These are phyloP conservation scores for Xerocomellus amylosporus DNA, from an alignment of 768 basidiomycete genomes.

Conservation along the genomic window DNA sequence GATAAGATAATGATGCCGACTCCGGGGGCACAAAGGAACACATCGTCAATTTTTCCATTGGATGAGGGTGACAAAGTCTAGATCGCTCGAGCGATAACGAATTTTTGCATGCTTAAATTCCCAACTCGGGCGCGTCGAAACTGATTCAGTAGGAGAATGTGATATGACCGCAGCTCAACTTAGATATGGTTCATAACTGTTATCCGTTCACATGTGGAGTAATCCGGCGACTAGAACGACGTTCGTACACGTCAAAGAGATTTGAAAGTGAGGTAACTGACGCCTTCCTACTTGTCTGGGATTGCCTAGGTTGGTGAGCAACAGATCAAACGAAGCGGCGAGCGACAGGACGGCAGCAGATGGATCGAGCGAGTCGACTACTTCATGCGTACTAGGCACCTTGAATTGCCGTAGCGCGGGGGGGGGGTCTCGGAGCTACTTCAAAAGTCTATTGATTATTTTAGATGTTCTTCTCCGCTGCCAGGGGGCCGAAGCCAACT, in stretches of 20 bases:
- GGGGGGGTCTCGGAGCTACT: too few relatives aligned
- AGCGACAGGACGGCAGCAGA: not conserved
- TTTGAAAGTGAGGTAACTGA: not conserved
- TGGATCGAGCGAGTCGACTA: not conserved
- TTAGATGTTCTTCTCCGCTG: not conserved
- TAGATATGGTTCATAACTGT: not conserved
- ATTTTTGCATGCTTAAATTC: not conserved
- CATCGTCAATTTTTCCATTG: slow-evolving; percentile 18
- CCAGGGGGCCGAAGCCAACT: too few relatives aligned
- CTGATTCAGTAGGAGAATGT: not conserved
- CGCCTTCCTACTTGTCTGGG: not conserved
- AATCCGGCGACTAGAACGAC: not conserved
- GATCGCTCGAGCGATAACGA: not conserved
- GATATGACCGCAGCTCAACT: not conserved
- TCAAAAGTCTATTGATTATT: not conserved
- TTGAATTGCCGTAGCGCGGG: not conserved
- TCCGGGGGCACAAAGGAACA: not conserved
- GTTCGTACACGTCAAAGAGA: not conserved
- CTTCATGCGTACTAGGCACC: not conserved
- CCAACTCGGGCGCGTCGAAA: not conserved
- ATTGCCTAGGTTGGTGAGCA: not conserved
- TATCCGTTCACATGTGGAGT: not conserved
- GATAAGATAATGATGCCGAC: not conserved
- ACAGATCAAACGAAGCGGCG: not conserved
- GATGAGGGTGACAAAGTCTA: not conserved